Base-by-base conservation (phyloP, 768 basidiomycete genomes). In the Saitozyma sp. region DNA sequence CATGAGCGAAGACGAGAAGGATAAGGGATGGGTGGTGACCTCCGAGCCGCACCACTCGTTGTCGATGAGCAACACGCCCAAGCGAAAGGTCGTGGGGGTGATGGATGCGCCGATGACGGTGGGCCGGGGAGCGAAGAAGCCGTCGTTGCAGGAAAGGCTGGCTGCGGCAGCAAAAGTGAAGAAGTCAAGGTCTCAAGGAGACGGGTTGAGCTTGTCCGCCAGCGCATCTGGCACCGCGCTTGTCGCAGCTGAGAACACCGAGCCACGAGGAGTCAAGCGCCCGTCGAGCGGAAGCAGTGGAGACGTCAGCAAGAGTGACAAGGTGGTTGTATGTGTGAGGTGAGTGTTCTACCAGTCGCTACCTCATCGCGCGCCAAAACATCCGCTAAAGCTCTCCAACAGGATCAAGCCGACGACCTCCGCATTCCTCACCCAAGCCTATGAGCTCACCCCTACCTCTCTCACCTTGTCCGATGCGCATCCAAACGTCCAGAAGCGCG, bases 261-360 rank as follows among this genome's bases (percentile, higher is more conserved):
- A 8, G 45, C n/a, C 8, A 54, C 53, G 9, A 55, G 54, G 53
- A 42, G 61, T n/a, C 16, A 54, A 13, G 45, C n/a, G 16, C 45
- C 61, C 2, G 53, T 53, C 9, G 61, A 19, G 19, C 8, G 17
- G 10, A 10, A 11, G 51, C 3, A 8, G 51, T 2, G 17, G 8
- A 56, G 37, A 46, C 14, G 11, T 14, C 11, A 52, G 48, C 8
- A 20, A 39, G 0, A 61, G 59, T 17, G 75, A 77, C 56, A 77
- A 77, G 46, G 75, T 77, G 16, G 66, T 74, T 11, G 75, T 77
- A 19, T 77, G 75, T 54, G 73, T 77, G 17, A 61, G 74, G 74
- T 76, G 19, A 67, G 74, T 67, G 48, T 38, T 40, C 49, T 55
- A 46, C 42, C 16, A 38, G 54, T 58, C 45, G 20, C 10, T 52